These are phyloP conservation scores for Psidium friedrichsthalianum DNA, from an alignment of 345 rosid genomes.

Conservation along the genomic window DNA sequence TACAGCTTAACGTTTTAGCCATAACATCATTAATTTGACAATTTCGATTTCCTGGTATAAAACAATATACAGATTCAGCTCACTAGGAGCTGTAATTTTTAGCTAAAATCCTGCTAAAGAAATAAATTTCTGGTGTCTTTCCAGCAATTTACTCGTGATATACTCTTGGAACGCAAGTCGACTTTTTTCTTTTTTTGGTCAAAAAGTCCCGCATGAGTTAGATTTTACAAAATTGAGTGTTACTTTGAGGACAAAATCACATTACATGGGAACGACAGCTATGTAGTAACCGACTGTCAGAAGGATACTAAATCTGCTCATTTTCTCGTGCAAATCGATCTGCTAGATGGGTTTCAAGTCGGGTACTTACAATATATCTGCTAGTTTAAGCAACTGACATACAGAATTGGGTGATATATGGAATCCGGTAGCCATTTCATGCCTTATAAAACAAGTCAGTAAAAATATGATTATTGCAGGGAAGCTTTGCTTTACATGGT, in stretches of 20 bases:
- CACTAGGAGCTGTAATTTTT: background rate
- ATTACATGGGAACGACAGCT: background rate
- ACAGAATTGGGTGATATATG: background rate
- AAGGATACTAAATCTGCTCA: background rate
- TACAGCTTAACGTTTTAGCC: background rate
- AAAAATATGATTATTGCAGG: background rate
- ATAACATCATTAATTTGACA: fast-evolving
- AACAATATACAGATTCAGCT: background rate
- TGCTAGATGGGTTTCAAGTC: background rate
- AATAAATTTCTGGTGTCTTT: background rate
- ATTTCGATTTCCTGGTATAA: background rate
- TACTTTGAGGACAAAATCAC: background rate
- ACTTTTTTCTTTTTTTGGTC: too few relatives aligned
- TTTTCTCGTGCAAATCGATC: background rate
- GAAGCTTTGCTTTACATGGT: background rate
- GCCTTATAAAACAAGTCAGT: background rate
- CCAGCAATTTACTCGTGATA: background rate
- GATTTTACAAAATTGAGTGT: background rate
- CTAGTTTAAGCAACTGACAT: background rate
- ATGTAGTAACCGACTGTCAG: background rate
- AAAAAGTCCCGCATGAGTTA: background rate
- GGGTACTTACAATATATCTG: background rate
- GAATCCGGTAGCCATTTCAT: background rate
- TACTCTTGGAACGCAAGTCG: background rate
- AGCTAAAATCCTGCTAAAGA: background rate